Evolutionary conservation across 2,329 filamentous ascomycete species (phyloP), one percentile per base, ranked within the genome.

Genomic region (Penicillium frequentans): DNA sequence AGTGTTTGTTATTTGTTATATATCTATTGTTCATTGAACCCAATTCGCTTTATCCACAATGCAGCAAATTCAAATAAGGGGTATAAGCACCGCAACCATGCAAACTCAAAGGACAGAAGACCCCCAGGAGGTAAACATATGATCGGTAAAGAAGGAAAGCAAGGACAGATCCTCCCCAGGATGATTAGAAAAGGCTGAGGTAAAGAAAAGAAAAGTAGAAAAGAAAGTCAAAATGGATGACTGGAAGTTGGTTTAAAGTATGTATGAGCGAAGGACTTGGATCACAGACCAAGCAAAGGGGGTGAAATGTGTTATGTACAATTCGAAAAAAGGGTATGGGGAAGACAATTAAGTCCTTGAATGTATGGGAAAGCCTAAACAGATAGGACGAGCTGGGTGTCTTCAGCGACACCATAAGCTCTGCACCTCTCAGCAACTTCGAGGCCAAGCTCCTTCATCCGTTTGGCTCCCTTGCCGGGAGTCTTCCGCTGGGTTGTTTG

Each of bases 361-460:
- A 53, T 48, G 31, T 49, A 59, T 55, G 57, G 59, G 54, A 51
- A 57, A 58, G 55, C 61, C 64, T 72, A 91, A 68, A 91, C 79
- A 59, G 90, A 92, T 68, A 93, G 81, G 70, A 93, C 89, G 73
- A 91, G 90, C 68, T 82, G 79, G 52, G 77, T 72, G 58, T 80
- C 76, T 67, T 78, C 73, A 47, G 74, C 75, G 62, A 79, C 71
- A 54, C 76, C 77, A 69, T 90, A 90, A 72, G 87, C 86, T 67
- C 84, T 85, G 68, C 87, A 90, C 76, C 90, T 92, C 70, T 91
- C 91, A 57, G 91, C 91, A 82, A 95, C 90, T 71, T 93, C 86
- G 55, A 98, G 82, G 53, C 93, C 95, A 57, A 99, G 84, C 75
- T 96, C 90, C 68, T 89, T 84, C 95, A 99, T 99, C 63, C 93